Percentiles rank a stretch among this genome's conserved stretches.
Conservation (phyloP, 2,329 filamentous ascomycete genomes). For the Huntiella bhutanensis region DNA sequence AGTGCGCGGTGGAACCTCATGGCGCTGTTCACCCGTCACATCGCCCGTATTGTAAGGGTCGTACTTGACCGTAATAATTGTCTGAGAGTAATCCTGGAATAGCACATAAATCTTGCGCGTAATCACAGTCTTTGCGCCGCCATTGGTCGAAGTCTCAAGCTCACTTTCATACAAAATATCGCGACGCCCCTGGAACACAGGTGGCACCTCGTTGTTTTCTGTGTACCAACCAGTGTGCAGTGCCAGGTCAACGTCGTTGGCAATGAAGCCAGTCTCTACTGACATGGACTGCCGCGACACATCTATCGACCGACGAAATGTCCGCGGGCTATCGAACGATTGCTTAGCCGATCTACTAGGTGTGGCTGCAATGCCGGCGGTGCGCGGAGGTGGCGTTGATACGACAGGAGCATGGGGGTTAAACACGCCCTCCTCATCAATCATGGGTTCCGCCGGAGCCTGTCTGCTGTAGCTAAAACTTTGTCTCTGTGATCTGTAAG, state of each 20-base stretch:
- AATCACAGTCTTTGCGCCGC: slow-evolving; percentile 50
- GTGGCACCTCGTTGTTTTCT: slow-evolving; percentile 59
- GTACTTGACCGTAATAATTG: slow-evolving; percentile 63
- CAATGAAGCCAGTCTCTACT: slow-evolving; percentile 66
- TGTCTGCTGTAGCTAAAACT: slow-evolving; percentile 11
- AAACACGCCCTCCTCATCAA: slow-evolving; percentile 31
- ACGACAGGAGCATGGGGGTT: slow-evolving; percentile 1
- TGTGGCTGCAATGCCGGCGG: slow-evolving; percentile 18
- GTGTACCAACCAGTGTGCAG: slow-evolving; percentile 71
- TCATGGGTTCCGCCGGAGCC: slow-evolving; percentile 20
- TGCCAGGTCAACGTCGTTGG: slow-evolving; percentile 67
- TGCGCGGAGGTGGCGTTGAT: slow-evolving; percentile 4
- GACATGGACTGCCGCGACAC: slow-evolving; percentile 47
- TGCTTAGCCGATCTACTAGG: slow-evolving; percentile 25
- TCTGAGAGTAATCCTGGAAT: slow-evolving; percentile 93
- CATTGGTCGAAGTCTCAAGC: slow-evolving; percentile 50
- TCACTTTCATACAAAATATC: slow-evolving; percentile 73
- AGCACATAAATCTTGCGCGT: slow-evolving; percentile 74
- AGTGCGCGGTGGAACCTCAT: slow-evolving; percentile 62
- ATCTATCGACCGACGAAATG: slow-evolving; percentile 52
- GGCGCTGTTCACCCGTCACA: slow-evolving; percentile 62
- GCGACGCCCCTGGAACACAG: slow-evolving; percentile 60
- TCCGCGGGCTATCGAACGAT: slow-evolving; percentile 41
- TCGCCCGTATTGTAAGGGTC: slow-evolving; percentile 56
- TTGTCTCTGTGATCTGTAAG: slow-evolving; percentile 26